Evolutionary conservation across 2,329 filamentous ascomycete species (phyloP).

Genomic region (Colletotrichum simmondsii): DNA sequence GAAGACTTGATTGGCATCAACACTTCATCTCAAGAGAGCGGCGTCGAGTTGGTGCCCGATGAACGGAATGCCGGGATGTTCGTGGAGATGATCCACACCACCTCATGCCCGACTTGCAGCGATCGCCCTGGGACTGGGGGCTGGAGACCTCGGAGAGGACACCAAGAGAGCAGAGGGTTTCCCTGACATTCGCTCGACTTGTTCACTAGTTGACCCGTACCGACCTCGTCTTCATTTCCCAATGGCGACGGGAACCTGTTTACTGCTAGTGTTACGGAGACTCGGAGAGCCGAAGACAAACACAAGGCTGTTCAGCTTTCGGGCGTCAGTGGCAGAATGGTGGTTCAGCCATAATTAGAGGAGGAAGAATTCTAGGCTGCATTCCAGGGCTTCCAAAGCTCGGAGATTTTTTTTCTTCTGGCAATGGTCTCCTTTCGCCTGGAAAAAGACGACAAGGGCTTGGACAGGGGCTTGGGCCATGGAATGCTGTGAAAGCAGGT

Average conservation of each 20-base stretch:
- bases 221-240: conserved; percentile 5
- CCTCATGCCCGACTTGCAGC: conserved; percentile 31
- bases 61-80: conserved; percentile 24
- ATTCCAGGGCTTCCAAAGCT: conserved; percentile 3
- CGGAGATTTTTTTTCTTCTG: neutral
- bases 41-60: conserved; percentile 29
- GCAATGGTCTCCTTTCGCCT: neutral
- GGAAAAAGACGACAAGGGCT: neutral
- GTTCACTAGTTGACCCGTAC: neutral
- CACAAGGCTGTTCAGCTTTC: neutral
- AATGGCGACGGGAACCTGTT: conserved; percentile 3
- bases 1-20: neutral
- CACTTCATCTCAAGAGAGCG: neutral
- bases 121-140: conserved; percentile 29
- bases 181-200: neutral
- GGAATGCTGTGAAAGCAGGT: conserved; percentile 14
- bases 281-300: neutral
- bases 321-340: neutral
- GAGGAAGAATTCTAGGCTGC: conserved; percentile 1
- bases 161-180: neutral
- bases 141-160: neutral
- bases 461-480: conserved; percentile 27
- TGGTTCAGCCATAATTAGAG: no score
- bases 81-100: conserved; percentile 30
- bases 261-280: neutral